Evolutionary conservation across 768 basidiomycete species (phyloP), one percentile per base, ranked within the genome.

Genomic region (Suillus lakei): DNA sequence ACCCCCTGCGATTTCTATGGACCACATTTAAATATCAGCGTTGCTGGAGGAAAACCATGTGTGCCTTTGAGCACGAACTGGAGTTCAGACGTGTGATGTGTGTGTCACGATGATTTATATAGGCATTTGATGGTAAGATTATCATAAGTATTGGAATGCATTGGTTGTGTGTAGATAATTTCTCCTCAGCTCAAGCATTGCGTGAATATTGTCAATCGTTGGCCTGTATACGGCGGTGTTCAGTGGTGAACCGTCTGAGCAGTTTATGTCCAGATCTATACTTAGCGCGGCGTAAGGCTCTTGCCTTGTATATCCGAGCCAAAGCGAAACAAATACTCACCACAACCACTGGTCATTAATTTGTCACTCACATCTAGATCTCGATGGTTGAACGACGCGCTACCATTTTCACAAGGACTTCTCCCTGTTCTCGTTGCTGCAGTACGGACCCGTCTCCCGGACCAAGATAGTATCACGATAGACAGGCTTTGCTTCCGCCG

Each of bases 351-450:
- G 48, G 36, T 53, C 43, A 34, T 41, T n/a, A n/a, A n/a, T n/a
- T n/a, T 43, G 44, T 36, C 36, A 59, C 72, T 55, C 66, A 91
- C 90, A 70, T 93, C 92, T 70, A 89, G 82, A 71, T 89, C 92
- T 70, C 89, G 82, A 71, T 89, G 92, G 73, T 95, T 95, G 81
- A 91, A 92, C 21, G 84, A 87, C 0, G 83, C 91, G 91, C 90
- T n/a, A 78, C 80, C 60, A 92, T 85, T 73, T 83, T 86, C 9
- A 93, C 89, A 15, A 91, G 80, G 0, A 93, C 75, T 74, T 93
- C 80, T 1, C 86, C 89, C 0, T 74, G 66, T 65, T 85, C 79
- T 62, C 91, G 80, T 8, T 75, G 51, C 34, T 86, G 84, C 50
- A 91, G 73, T n/a, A n/a, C 0, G 83, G 80, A 53, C 75, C 79